Evolutionary conservation across 2,329 filamentous ascomycete genomes (phyloP), one percentile per base, ranked within the genome.

Genomic region (Trichothecium sympodiale): DNA sequence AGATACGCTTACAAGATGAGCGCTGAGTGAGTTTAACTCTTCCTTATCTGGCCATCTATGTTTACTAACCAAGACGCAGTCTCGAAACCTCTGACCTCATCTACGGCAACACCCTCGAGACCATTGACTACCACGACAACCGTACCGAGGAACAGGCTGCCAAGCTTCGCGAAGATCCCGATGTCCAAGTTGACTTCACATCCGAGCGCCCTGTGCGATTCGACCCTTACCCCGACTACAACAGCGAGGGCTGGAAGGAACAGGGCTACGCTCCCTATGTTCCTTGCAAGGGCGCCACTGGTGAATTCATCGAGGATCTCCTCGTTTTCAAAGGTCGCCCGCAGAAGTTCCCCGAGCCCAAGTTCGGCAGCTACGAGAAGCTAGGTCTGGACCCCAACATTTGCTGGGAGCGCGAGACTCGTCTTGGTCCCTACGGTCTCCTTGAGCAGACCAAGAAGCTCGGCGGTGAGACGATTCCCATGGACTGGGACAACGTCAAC

Each of bases 211-310:
- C 75, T 1, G 62, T 72, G 37, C 62, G 69, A 15, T 85, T 83
- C 55, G 68, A 78, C 39, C 83, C 83, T 0, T 87, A 86, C 43
- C 81, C 82, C 1, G 61, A 72, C 13, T 84, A 86, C 58, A 80
- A 83, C 48, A 70, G 67, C 34, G 58, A 62, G 4, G 55, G 62
- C 12, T 87, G 79, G 78, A 69, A 64, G 46, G 57, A 60, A 33
- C 53, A 59, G 20, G 70, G 70, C 43, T 64, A 69, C 33, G 80
- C 77, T 13, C 54, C 67, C 36, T 74, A 80, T 47, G 65, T 74
- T 5, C 56, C 77, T 2, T 88, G 83, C 52, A 60, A 72, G 34
- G 81, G 81, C 2, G 75, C 80, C 2, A 60, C 71, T 4, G 78
- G 78, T 30, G 61, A 68, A 38, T 64, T 64, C 33, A 56, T 72